Conservation (phyloP, 352 stramenopile genomes). For the Phytophthora citricola region DNA sequence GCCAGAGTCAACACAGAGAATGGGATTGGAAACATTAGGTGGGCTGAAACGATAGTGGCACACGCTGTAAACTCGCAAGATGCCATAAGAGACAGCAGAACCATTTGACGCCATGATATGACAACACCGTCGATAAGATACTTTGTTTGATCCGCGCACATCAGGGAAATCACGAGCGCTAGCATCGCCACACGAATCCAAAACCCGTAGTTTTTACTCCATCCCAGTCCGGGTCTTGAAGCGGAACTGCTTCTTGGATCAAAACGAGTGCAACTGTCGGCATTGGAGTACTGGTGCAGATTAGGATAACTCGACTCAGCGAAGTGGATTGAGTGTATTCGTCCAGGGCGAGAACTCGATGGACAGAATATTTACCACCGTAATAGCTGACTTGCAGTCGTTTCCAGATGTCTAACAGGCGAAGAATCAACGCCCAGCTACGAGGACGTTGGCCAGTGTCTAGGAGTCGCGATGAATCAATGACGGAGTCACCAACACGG, state of each 20-base stretch:
- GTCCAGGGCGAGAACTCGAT: slow-evolving; percentile 28
- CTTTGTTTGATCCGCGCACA: not conserved
- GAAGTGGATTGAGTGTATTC: slow-evolving; percentile 11
- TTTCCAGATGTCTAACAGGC: slow-evolving; percentile 4
- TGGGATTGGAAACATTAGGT: slow-evolving; percentile 25
- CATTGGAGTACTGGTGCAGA: slow-evolving; percentile 15
- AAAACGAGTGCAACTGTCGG: slow-evolving; percentile 16
- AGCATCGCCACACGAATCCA: slow-evolving; percentile 20
- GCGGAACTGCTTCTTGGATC: slow-evolving; percentile 27
- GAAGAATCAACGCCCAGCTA: not conserved
- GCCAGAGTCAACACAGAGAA: slow-evolving; percentile 23
- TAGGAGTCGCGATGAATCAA: not conserved
- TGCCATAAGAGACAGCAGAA: slow-evolving; percentile 4
- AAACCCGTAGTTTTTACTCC: slow-evolving; percentile 27
- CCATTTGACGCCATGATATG: slow-evolving; percentile 6
- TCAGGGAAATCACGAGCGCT: not conserved
- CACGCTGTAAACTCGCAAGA: slow-evolving; percentile 3
- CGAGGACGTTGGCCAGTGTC: not conserved
- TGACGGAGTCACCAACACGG: not conserved
- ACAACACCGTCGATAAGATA: slow-evolving; percentile 11
- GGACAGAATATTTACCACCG: slow-evolving; percentile 31
- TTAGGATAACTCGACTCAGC: not conserved
- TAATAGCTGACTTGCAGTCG: slow-evolving; percentile 28
- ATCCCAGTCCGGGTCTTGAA: slow-evolving; percentile 19
- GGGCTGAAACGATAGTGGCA: slow-evolving; percentile 1